Base-by-base conservation (phyloP, 164 flowering plant species). In the Umbilicus rupestris region DNA sequence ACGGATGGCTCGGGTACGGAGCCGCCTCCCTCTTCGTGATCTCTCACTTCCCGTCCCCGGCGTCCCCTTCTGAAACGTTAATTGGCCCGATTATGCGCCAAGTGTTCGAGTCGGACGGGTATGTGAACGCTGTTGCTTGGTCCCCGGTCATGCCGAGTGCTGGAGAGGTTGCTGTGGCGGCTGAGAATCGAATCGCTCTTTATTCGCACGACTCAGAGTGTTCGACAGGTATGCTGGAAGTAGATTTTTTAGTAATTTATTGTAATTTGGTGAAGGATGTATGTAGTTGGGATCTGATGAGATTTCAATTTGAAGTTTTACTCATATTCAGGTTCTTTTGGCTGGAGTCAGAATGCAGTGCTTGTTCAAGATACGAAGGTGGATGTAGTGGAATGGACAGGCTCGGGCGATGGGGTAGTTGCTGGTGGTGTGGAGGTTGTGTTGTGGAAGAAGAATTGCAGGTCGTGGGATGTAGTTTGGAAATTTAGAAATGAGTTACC, bases 1-100 rank as follows among this genome's bases (percentile, higher is more conserved):
- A 82, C 80, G 75, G 97, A 75, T 92, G 99, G 99, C 73, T 95
- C 71, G 92, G 92, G 5, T 95, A 90, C 68, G 97, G 87, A 59
- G 89, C 96, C 45, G 79, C 96, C 22, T 84, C 97, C 60, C 88
- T 90, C 20, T 81, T 92, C 44, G 92, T 95, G 41, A 86, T 95
- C 73, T 84, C 97, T 22, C 97, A 92, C 78, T 79, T 87, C 55
- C 94, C 97, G 22, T 83, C 90, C 52, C 93, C 96, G 66, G 80
- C 78, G 39, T 78, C 86, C 17, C 63, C 66, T 0, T 66, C 77
- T 5, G 82, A 86, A 72, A 29, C 80, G 37, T 41, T 39, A 8
- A 74, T 81, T 65, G 96, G 92, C 17, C 88, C 99, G 6, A 67
- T 88, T 64, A 81, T 84, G 76, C 89, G 88, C 8, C 99, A 94